phyloP scores from a whole-genome alignment of 1,284 basidiomycete species.

The Ustilago nuda region DNA sequence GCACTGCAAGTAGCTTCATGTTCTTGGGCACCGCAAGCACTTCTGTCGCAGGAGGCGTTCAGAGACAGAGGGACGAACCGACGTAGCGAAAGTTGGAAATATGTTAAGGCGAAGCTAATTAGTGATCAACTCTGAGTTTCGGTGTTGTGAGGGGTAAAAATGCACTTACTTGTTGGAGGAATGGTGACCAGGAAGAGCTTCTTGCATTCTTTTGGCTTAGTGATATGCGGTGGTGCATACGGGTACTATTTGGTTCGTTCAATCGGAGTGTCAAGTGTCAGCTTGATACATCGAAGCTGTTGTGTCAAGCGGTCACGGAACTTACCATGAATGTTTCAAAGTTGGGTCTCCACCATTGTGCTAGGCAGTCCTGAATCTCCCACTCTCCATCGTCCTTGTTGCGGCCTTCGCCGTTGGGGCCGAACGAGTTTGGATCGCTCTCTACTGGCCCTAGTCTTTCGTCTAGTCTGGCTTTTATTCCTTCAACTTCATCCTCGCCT shows the following conservation, averaged over 20 bases:
- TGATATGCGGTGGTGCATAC: conserved; percentile 94
- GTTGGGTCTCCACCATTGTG: conserved; percentile 96
- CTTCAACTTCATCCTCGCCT: conserved; percentile 89
- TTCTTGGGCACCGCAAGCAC: conserved; percentile 96
- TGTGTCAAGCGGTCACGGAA: conserved; percentile 22
- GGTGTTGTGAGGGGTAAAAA: neutral
- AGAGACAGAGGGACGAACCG: neutral
- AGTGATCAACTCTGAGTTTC: neutral
- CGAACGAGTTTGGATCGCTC: conserved; percentile 55
- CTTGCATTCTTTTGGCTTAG: conserved; percentile 97
- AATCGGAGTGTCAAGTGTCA: neutral
- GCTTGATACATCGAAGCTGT: neutral
- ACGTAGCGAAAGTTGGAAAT: neutral
- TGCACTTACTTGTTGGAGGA: conserved; percentile 85
- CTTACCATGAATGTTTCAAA: conserved; percentile 98
- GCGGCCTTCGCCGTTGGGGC: conserved; percentile 72
- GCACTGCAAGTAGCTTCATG: conserved; percentile 93
- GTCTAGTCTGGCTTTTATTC: conserved; percentile 86
- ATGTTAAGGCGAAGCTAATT: neutral
- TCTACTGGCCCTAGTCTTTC: conserved; percentile 73
- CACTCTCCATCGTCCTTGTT: conserved; percentile 82
- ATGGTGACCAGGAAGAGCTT: conserved; percentile 95
- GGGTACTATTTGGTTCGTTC: conserved; percentile 78
- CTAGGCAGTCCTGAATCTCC: conserved; percentile 93
- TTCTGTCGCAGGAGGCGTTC: conserved; percentile 74